Evolutionary conservation across 179 eudicot species (phyloP), one percentile per base, ranked within the genome.

Genomic region (Heliamphora pulchella): DNA sequence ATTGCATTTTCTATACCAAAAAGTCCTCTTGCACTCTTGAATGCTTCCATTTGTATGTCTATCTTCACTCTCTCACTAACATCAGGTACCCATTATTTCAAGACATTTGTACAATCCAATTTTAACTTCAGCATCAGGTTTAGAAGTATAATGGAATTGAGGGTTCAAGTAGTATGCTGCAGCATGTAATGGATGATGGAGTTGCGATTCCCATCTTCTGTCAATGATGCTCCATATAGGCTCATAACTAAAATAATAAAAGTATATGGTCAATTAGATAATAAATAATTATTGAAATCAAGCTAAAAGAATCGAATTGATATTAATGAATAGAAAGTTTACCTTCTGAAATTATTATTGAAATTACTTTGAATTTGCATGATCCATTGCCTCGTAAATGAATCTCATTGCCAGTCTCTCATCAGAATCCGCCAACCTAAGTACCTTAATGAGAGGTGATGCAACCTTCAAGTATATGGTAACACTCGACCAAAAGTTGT

Each of bases 101-200:
- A 77, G 20, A 50, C 72, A 81, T 8, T 22, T 70, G 46, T 77
- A 81, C 1, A 81, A n/a, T 1, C 81, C 78, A 22, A 63, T 43
- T 50, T 71, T 72, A 3, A 82, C 55, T 5, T 78, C n/a, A 11
- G 10, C 68, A 73, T 1, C 50, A 0, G 39, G 17, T 14, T 73
- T 3, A 3, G 53, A 63, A 73, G 43, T 11, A 13, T 75, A 54
- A 53, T 41, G 48, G 47, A 72, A 71, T 2, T 83, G 81, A 0
- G 86, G 86, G 51, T 84, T 82, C 2, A 79, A 39, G n/a, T 22
- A 78, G 20, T 84, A 84, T 9, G 67, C 69, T 5, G 81, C 79
- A 11, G 58, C 83, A 50, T 76, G 81, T 5, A 81, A 51, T 4
- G 77, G 74, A 22, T 62, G 70, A 47, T 84, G 83, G 5, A 84